Conservation (phyloP, 768 basidiomycete genomes). For the Agaricus subrufescens region DNA sequence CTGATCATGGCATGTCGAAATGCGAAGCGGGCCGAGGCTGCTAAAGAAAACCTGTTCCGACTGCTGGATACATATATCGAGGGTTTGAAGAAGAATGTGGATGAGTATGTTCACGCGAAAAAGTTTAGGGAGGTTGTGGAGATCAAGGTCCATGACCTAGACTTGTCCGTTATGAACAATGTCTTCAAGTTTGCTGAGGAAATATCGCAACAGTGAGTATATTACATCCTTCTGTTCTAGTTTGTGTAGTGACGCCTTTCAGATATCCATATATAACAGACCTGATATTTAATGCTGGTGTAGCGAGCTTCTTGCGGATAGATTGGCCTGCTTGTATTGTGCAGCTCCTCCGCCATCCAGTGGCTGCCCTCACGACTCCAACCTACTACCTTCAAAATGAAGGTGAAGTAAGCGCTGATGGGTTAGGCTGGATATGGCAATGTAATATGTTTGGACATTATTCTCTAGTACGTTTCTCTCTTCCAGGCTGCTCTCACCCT, state of each 20-base stretch:
- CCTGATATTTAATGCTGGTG: constrained; percentile 76
- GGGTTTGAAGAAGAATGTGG: constrained; percentile 24
- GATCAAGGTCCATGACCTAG: constrained; percentile 58
- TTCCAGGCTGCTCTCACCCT: background rate
- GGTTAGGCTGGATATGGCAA: constrained; percentile 80
- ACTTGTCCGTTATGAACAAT: constrained; percentile 56
- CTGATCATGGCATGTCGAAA: constrained; percentile 81
- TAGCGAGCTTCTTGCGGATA: constrained; percentile 52
- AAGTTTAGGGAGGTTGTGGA: constrained; percentile 54
- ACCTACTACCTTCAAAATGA: constrained; percentile 49
- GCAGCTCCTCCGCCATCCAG: constrained; percentile 42
- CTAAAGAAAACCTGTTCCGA: constrained; percentile 47
- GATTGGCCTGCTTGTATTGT: constrained; percentile 41
- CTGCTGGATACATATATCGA: constrained; percentile 53
- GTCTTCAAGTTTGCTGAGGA: constrained; percentile 59
- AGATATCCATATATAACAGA: constrained; percentile 83
- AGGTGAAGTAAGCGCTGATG: constrained; percentile 61
- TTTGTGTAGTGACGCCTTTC: background rate
- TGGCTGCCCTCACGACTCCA: constrained; percentile 49
- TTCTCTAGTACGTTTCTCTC: constrained; percentile 49
- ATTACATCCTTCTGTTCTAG: background rate
- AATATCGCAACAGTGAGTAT: constrained; percentile 46
- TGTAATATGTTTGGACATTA: constrained; percentile 83
- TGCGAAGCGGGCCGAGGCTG: constrained; percentile 54
- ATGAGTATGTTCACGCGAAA: constrained; percentile 49